Evolutionary conservation across 495 filamentous ascomycete species (phyloP).

Genomic region (Mytilinidion resinicola): DNA sequence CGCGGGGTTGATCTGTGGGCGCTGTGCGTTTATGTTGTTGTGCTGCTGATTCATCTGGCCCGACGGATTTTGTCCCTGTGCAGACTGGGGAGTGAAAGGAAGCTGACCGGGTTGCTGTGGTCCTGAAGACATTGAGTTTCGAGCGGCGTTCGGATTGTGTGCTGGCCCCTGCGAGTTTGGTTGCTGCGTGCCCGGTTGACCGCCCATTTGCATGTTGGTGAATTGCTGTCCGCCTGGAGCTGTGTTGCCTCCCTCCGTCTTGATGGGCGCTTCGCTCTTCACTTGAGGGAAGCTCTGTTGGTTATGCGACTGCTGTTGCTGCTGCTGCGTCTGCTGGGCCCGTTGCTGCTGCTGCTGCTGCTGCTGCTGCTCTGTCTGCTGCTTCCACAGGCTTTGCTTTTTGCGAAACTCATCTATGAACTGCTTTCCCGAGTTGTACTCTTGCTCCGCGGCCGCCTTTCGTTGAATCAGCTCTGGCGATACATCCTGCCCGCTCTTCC

Average conservation of each 20-base stretch:
- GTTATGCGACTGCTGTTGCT: neutral
- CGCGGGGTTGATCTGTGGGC: conserved; percentile 27
- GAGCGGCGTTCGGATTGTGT: neutral
- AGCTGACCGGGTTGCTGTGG: neutral
- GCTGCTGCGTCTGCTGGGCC: conserved; percentile 1
- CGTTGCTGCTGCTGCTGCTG: conserved; percentile 19
- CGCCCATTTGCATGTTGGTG: conserved; percentile 10
- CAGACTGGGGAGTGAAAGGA: neutral
- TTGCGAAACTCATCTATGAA: conserved; percentile 24
- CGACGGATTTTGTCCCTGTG: conserved; percentile 1
- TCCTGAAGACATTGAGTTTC: neutral
- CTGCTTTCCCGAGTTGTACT: conserved; percentile 10
- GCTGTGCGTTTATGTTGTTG: conserved; percentile 14
- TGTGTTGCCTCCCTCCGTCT: conserved; percentile 12
- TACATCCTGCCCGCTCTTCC: conserved; percentile 11
- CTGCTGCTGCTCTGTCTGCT: conserved; percentile 14
- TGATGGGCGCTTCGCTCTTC: conserved; percentile 20
- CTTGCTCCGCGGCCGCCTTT: conserved; percentile 11
- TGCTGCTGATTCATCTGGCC: conserved; percentile 15
- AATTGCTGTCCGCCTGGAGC: conserved; percentile 9
- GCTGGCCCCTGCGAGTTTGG: neutral
- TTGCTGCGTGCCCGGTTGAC: conserved; percentile 1
- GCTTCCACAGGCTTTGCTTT: conserved; percentile 15
- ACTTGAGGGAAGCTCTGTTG: conserved; percentile 6
- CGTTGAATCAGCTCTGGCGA: conserved; percentile 15